Base-by-base conservation (phyloP, 768 basidiomycete genomes). In the Leccinum boreale region DNA sequence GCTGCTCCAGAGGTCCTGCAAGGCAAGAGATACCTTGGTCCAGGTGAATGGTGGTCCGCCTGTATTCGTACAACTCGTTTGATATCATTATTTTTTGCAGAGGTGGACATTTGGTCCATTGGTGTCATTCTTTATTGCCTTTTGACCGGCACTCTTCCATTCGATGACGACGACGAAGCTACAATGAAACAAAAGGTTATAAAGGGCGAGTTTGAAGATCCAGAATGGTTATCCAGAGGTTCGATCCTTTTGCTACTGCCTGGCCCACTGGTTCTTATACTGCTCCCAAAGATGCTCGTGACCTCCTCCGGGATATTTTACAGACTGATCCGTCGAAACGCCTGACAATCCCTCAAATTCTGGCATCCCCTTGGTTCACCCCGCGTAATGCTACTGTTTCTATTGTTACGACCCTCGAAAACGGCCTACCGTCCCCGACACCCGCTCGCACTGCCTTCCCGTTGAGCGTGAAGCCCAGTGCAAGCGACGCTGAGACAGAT, bases 71-170 rank as follows among this genome's bases (percentile, higher is more conserved):
- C 50, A 33, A 42, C 29, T 31, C 12, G 35, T 51, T 68, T 55
- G 72, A 42, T n/a, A 53, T 12, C 35, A 44, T 35, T 8, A 44
- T 35, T 8, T 8, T 23, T 14, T 36, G 11, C 74, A 90, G 94
- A 98, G 82, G 94, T 96, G 49, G 94, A 98, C 67, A 79, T 95
- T 33, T 98, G 94, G 94, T 98, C 94, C 5, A 78, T 96, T 51
- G 94, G 94, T 0, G 82, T 97, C 60, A 97, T 98, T 53, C 77
- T 98, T 12, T 96, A 94, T 68, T 89, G 87, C 52, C 81, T 97
- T 31, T 79, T 97, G 46, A 94, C 92, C 0, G 95, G 94, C 7
- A 91, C 90, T 9, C 75, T 95, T 17, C 93, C 93, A 2, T 95
- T 94, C 66, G 92, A 94, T 65, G 90, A 94, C 63, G 94, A 95